Conservation (phyloP, 345 rosid species). For the Citrus cavaleriei region DNA sequence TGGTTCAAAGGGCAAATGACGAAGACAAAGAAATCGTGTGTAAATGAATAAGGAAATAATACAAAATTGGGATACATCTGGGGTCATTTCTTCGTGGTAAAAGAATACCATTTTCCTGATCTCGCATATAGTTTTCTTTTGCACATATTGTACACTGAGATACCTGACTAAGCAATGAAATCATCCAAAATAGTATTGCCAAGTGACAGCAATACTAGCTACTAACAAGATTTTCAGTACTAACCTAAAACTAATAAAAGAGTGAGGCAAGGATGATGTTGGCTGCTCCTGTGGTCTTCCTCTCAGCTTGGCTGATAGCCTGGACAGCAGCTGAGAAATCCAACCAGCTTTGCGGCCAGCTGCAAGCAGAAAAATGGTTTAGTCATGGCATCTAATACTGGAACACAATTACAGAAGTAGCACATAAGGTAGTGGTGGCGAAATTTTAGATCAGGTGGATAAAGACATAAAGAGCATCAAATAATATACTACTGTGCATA, state of each 20-base stretch:
- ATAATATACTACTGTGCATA: no score
- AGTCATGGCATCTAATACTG: neutral
- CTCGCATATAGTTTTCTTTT: slow-evolving; percentile 5
- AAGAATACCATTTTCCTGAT: neutral
- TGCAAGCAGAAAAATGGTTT: slow-evolving; percentile 21
- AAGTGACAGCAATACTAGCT: slow-evolving; percentile 59
- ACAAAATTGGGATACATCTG: slow-evolving; percentile 5
- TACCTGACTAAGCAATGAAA: neutral
- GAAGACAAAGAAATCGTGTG: neutral
- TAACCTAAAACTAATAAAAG: slow-evolving; percentile 41
- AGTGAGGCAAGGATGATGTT: slow-evolving; percentile 21
- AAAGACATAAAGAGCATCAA: neutral
- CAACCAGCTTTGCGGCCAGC: slow-evolving; percentile 41
- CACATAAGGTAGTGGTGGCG: neutral
- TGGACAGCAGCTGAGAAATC: slow-evolving; percentile 41
- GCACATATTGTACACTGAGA: slow-evolving; percentile 23
- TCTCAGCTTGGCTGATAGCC: slow-evolving; percentile 56
- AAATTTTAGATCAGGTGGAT: neutral
- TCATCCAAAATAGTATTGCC: slow-evolving; percentile 54
- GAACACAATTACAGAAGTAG: neutral
- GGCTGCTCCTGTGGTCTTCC: slow-evolving; percentile 36
- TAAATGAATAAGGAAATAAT: neutral
- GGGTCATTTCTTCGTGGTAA: neutral
- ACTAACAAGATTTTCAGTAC: slow-evolving; percentile 52
- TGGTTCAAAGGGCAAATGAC: neutral